Evolutionary conservation across 495 filamentous ascomycete species (phyloP).

Genomic region (Penicillium simplicissimum): DNA sequence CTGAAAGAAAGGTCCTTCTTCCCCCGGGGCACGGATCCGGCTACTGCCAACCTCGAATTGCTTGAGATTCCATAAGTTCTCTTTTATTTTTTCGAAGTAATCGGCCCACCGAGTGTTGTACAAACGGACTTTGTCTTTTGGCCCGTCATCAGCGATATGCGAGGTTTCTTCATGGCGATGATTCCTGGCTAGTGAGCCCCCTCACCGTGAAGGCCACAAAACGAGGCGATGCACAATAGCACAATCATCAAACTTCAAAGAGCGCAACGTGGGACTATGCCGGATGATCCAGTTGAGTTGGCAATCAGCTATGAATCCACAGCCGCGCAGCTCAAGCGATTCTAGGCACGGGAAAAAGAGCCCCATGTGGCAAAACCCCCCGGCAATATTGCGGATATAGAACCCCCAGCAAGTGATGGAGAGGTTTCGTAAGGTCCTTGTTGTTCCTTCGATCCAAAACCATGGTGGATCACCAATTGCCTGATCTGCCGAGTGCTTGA

Average conservation of each 20-base stretch:
- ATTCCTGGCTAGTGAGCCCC: neutral
- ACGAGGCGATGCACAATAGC: neutral
- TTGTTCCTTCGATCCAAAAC: neutral
- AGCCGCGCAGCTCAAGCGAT: neutral
- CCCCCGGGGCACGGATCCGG: neutral
- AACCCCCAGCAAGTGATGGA: slow-evolving; percentile 4
- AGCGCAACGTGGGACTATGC: neutral
- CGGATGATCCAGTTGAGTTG: neutral
- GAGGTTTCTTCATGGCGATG: neutral
- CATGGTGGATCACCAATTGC: neutral
- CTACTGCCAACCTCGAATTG: slow-evolving; percentile 2
- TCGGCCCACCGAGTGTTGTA: slow-evolving; percentile 1
- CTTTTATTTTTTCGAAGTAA: neutral
- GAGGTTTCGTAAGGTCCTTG: neutral
- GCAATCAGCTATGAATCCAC: neutral
- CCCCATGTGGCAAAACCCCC: neutral
- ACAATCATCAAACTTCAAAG: neutral
- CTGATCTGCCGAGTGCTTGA: neutral
- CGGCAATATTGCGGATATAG: neutral
- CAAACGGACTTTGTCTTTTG: neutral
- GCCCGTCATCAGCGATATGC: neutral
- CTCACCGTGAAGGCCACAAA: neutral
- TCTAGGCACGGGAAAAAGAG: neutral
- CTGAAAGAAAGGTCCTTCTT: neutral
- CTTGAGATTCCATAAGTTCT: neutral